These are phyloP conservation scores for Baeospora myosura DNA, from an alignment of 1,284 basidiomycete genomes.

Conservation along the genomic window DNA sequence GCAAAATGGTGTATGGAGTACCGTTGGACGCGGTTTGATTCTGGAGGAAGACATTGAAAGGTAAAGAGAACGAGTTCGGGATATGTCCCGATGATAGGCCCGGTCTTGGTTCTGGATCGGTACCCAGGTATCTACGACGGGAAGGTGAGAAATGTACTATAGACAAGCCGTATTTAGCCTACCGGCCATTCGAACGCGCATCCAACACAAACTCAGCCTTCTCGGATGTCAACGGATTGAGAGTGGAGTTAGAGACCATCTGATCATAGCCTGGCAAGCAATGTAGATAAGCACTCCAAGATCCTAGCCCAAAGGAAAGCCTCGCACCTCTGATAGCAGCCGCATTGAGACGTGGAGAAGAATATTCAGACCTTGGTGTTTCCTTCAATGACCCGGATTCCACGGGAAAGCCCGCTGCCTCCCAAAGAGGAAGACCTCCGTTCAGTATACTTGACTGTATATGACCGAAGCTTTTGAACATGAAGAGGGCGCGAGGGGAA, in stretches of 20 bases:
- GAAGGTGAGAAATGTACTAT: conserved; percentile 8
- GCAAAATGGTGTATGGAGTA: conserved; percentile 58
- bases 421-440: conserved; percentile 85
- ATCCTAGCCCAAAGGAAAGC: conserved; percentile 11
- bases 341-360: conserved; percentile 43
- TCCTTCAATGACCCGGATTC: conserved; percentile 38
- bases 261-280: conserved; percentile 70
- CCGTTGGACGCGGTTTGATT: conserved; percentile 36
- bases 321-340: conserved; percentile 58
- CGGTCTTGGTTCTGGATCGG: conserved; percentile 84
- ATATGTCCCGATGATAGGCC: conserved; percentile 91
- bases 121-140: conserved; percentile 63
- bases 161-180: conserved; percentile 16
- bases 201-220: conserved; percentile 76
- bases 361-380: conserved; percentile 35
- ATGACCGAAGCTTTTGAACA: conserved; percentile 88
- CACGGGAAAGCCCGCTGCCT: conserved; percentile 60
- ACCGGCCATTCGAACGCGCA: conserved; percentile 77
- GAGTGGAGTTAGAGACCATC: conserved; percentile 65
- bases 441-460: conserved; percentile 78
- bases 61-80: conserved; percentile 78
- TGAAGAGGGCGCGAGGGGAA: conserved; percentile 84
- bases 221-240: conserved; percentile 36
- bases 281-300: conserved; percentile 15
- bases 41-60: conserved; percentile 75